Base-by-base conservation (phyloP, 768 basidiomycete genomes). In the Crepidotus variabilis region DNA sequence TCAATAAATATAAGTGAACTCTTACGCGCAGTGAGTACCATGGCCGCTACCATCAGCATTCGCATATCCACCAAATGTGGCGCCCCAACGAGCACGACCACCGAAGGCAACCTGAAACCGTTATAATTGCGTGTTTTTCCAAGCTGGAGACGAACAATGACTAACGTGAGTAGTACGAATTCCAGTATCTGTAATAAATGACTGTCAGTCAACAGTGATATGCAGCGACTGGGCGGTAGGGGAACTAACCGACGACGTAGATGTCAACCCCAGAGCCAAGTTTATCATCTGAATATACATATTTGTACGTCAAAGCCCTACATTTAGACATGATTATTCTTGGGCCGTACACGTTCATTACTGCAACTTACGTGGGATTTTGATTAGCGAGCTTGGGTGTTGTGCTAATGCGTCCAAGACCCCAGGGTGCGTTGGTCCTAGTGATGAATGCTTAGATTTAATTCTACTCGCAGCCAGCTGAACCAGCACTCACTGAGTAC, bases 11-110 rank as follows among this genome's bases (percentile, higher is more conserved):
- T 52, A 13, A 4, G 45, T 43, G 39, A 11, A 43, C 11, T 43
- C 70, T 56, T 52, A 71, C 68, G 72, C 69, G 56, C 50, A 60
- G 59, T 75, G 74, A 43, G 76, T 75, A 13, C 76, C 77, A 59
- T 77, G 75, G 14, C 75, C 75, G 55, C 72, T 63, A 8, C 69
- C 73, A 61, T 77, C 75, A 24, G 61, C 64, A 21, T 47, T 24
- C 36, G 50, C 24, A 5, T 46, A 59, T 0, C 57, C 65, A n/a
- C 71, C 71, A 49, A 75, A 65, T 18, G 63, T 65, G 11, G 61
- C 59, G 32, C 65, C 67, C 58, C 61, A 60, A 14, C 45, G 45
- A 53, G 67, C 65, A 35, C 65, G 65, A 9, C 61, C 61, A 2
- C 56, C 54, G 46, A 68, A 66, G 21, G 49, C 45, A 36, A 18